phyloP scores from a whole-genome alignment of 148 eudicot species.

The Fallopia convolvulus region DNA sequence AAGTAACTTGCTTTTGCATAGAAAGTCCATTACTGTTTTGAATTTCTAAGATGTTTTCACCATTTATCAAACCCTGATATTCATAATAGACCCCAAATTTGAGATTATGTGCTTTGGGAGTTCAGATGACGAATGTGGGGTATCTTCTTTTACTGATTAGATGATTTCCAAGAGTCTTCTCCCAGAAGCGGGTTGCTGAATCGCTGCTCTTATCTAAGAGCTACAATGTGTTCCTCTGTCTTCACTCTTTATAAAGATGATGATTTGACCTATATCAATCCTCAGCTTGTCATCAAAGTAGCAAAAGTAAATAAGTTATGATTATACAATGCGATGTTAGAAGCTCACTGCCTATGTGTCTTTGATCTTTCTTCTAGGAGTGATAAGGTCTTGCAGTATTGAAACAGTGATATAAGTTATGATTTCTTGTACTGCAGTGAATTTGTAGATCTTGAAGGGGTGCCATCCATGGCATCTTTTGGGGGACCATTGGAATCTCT shows the following conservation, averaged over 20 bases:
- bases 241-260: background rate
- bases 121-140: background rate
- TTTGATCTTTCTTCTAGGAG: background rate
- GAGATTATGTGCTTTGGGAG: background rate
- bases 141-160: background rate
- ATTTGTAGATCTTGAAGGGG: constrained; percentile 64
- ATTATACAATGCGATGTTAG: background rate
- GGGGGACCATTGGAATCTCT: constrained; percentile 54
- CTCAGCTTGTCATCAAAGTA: background rate
- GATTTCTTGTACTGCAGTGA: constrained; percentile 33
- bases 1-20: background rate
- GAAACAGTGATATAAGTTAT: background rate
- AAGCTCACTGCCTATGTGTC: background rate
- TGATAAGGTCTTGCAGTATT: background rate
- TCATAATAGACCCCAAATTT: background rate
- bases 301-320: background rate
- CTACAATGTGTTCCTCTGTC: background rate
- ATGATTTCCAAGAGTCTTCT: too few relatives aligned
- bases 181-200: background rate
- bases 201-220: background rate
- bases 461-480: constrained; percentile 41
- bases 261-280: background rate
- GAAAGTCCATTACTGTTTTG: background rate
- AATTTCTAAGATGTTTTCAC: too few relatives aligned
- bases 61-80: background rate